Percentiles rank a stretch among this genome's conserved stretches.
Evolutionary conservation across 2,329 filamentous ascomycete species (phyloP).

Genomic region (Xylariomycetidae sp.): DNA sequence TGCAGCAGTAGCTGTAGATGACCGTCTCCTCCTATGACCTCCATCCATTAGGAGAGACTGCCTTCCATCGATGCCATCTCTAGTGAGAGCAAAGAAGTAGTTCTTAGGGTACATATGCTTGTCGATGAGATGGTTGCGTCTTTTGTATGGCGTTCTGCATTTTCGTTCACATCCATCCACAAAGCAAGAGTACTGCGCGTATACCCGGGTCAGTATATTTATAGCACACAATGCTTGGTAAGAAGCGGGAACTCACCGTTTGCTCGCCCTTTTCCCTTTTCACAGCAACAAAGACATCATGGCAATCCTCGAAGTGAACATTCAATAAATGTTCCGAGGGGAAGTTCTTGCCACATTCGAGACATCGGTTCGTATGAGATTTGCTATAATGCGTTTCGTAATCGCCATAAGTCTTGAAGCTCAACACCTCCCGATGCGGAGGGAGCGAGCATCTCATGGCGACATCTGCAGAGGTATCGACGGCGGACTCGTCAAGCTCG

Average conservation of each 20-base stretch:
- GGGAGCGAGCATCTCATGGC: slow-evolving; percentile 78
- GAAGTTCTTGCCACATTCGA: slow-evolving; percentile 80
- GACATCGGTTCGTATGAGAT: slow-evolving; percentile 76
- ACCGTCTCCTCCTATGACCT: slow-evolving; percentile 40
- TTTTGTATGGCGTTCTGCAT: slow-evolving; percentile 77
- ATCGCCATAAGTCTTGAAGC: slow-evolving; percentile 68
- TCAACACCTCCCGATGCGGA: slow-evolving; percentile 64
- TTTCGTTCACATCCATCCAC: slow-evolving; percentile 81
- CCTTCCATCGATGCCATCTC: slow-evolving; percentile 81
- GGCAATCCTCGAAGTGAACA: slow-evolving; percentile 85
- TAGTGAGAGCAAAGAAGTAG: slow-evolving; percentile 83
- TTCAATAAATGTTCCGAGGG: slow-evolving; percentile 74
- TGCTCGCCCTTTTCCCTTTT: slow-evolving; percentile 76
- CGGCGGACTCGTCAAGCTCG: slow-evolving; percentile 47
- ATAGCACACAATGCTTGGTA: background rate
- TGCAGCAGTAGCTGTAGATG: slow-evolving; percentile 32
- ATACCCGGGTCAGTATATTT: slow-evolving; percentile 7
- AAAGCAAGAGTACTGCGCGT: slow-evolving; percentile 72
- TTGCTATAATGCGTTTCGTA: slow-evolving; percentile 85
- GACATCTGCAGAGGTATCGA: slow-evolving; percentile 29
- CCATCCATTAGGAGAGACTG: slow-evolving; percentile 68
- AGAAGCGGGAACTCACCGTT: slow-evolving; percentile 49
- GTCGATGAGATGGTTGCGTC: slow-evolving; percentile 83
- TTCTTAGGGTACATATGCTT: slow-evolving; percentile 88
- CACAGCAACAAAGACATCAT: slow-evolving; percentile 72